Evolutionary conservation across 257 asterid species (phyloP).

Genomic region (Petunia axillaris): DNA sequence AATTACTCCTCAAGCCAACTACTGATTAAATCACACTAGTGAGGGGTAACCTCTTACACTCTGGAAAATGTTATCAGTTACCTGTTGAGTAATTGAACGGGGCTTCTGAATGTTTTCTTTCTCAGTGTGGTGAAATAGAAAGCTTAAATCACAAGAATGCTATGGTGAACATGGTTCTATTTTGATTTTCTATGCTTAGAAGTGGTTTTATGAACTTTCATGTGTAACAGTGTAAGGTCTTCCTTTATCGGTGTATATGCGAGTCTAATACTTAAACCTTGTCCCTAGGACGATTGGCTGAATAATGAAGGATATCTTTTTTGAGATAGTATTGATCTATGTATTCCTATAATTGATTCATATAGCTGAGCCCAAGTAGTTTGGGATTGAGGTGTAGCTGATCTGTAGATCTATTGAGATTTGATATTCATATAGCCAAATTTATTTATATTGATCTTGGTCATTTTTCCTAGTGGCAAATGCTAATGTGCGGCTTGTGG

Average conservation of each 20-base stretch:
- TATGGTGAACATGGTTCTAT: neutral
- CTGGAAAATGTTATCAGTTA: neutral
- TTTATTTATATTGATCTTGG: conserved; percentile 19
- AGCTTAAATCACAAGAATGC: neutral
- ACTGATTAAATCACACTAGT: conserved; percentile 1
- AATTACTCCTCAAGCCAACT: conserved; percentile 14
- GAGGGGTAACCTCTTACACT: neutral
- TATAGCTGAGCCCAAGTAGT: conserved; percentile 11
- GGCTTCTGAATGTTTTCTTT: conserved; percentile 3
- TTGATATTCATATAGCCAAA: neutral
- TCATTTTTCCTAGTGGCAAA: conserved; percentile 20
- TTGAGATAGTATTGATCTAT: conserved; percentile 2
- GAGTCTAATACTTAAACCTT: neutral
- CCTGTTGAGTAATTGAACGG: neutral
- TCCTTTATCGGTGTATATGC: neutral
- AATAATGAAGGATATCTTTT: conserved; percentile 9
- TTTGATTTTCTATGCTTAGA: neutral
- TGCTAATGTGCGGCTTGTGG: conserved; percentile 38
- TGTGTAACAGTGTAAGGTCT: conserved; percentile 24
- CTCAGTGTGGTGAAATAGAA: conserved; percentile 13
- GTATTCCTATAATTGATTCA: neutral
- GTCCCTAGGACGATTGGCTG: conserved; percentile 8
- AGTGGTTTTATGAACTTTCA: neutral
- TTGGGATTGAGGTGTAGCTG: conserved; percentile 4
- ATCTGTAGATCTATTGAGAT: neutral